Evolutionary conservation across 352 stramenopile species (phyloP).

Genomic region (Pythium oligandrum): DNA sequence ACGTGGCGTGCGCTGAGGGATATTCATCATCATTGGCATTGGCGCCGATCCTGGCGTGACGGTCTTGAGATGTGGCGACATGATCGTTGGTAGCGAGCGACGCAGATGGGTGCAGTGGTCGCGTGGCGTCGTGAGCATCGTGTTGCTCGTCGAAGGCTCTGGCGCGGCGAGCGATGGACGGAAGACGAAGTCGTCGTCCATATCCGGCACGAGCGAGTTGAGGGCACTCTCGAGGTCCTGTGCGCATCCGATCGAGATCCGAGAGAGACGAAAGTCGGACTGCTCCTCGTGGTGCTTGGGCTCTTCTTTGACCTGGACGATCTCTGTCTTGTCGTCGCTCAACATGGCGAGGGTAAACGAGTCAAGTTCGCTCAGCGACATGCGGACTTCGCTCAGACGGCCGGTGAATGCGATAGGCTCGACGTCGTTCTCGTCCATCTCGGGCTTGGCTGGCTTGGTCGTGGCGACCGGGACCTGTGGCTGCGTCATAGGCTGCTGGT

Average conservation of each 20-base stretch:
- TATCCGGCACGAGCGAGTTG: conserved; percentile 67
- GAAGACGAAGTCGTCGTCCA: conserved; percentile 56
- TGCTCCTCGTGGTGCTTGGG: conserved; percentile 2
- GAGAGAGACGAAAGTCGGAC: conserved; percentile 5
- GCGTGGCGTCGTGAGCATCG: conserved; percentile 24
- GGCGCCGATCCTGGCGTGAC: conserved; percentile 20
- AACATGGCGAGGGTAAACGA: conserved; percentile 65
- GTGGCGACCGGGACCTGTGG: not conserved
- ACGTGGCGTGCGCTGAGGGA: conserved; percentile 21
- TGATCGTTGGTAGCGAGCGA: conserved; percentile 26
- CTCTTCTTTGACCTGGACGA: conserved; percentile 7
- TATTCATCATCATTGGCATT: conserved; percentile 24
- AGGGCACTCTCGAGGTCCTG: conserved; percentile 71
- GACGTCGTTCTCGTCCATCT: conserved; percentile 34
- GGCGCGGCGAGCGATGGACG: conserved; percentile 4
- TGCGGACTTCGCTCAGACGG: conserved; percentile 33
- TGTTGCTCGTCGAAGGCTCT: too few relatives aligned
- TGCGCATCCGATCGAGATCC: conserved; percentile 17
- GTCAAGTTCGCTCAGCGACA: conserved; percentile 38
- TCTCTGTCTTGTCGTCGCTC: conserved; percentile 17
- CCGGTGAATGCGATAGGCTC: conserved; percentile 64
- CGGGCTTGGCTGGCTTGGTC: conserved; percentile 12
- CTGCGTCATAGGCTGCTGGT: conserved; percentile 31
- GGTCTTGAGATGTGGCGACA: conserved; percentile 32
- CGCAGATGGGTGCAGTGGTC: not conserved